Conservation (phyloP, 2,329 filamentous ascomycete species). For the Cryphonectria radicalis region DNA sequence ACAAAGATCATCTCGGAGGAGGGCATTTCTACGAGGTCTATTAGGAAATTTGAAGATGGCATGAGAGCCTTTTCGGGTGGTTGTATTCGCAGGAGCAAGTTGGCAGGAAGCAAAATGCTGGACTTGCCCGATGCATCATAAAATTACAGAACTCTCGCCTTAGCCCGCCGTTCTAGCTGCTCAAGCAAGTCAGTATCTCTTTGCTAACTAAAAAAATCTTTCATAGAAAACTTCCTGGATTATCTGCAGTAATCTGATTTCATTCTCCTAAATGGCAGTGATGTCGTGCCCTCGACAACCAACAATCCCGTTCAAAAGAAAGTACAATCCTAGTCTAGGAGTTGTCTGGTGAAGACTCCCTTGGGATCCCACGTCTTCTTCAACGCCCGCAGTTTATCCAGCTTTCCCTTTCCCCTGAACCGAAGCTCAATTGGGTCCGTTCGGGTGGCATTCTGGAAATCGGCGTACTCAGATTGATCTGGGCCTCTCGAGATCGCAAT, state of each 20-base stretch:
- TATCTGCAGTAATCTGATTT: neutral
- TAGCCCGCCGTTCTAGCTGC: too few relatives aligned
- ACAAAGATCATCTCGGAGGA: neutral
- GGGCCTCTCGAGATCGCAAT: conserved; percentile 26
- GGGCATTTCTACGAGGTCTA: neutral
- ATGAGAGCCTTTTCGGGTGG: too few relatives aligned
- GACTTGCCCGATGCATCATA: too few relatives aligned
- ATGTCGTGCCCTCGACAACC: neutral
- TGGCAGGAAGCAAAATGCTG: too few relatives aligned
- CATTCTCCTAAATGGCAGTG: neutral
- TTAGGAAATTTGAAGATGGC: too few relatives aligned
- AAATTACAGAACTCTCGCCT: too few relatives aligned
- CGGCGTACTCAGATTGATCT: conserved; percentile 25
- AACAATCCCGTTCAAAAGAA: neutral
- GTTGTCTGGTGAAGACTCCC: conserved; percentile 29
- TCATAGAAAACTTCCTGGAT: neutral
- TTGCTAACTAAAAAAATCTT: too few relatives aligned
- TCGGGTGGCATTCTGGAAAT: conserved; percentile 30
- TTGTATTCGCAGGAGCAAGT: too few relatives aligned
- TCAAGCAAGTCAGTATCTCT: too few relatives aligned
- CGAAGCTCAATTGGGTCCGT: conserved; percentile 31
- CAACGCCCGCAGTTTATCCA: conserved; percentile 14
- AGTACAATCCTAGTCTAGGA: conserved; percentile 2
- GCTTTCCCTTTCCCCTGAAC: conserved; percentile 28
- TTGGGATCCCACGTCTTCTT: conserved; percentile 33